These are phyloP conservation scores for Salix brachista DNA, from an alignment of 345 rosid genomes.

Conservation along the genomic window DNA sequence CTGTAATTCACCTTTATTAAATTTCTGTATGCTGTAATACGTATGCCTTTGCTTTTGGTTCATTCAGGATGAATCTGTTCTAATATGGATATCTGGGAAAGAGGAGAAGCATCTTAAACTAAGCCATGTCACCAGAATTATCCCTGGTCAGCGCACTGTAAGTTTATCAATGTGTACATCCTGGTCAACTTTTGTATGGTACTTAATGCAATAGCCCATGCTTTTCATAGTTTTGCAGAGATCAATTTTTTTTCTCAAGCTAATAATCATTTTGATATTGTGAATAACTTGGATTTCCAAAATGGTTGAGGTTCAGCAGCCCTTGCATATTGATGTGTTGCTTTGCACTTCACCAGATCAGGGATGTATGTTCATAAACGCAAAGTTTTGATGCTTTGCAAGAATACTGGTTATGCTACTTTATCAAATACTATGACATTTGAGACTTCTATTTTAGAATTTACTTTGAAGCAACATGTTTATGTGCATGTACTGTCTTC, in stretches of 20 bases:
- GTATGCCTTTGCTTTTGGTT: neutral
- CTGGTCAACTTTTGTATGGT: conserved; percentile 4
- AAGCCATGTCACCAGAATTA: conserved; percentile 13
- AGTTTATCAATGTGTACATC: conserved; percentile 3
- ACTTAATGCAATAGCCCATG: neutral
- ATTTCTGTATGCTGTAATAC: neutral
- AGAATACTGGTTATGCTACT: conserved; percentile 3
- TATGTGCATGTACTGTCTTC: neutral
- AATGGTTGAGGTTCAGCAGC: conserved; percentile 2
- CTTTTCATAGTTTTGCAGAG: neutral
- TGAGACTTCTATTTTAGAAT: neutral
- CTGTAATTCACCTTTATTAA: neutral
- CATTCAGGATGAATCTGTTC: conserved; percentile 27
- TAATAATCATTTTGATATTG: neutral
- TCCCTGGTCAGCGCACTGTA: conserved; percentile 17
- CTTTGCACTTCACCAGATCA: neutral
- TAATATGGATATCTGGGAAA: conserved; percentile 27
- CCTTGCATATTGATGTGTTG: neutral
- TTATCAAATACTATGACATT: neutral
- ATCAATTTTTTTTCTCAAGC: neutral
- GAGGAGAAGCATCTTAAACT: conserved; percentile 27
- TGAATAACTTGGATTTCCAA: neutral
- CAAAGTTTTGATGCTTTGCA: neutral
- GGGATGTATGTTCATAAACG: neutral
- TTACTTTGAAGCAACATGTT: neutral